phyloP scores from a whole-genome alignment of 257 asterid genomes.

The Verbena officinalis region DNA sequence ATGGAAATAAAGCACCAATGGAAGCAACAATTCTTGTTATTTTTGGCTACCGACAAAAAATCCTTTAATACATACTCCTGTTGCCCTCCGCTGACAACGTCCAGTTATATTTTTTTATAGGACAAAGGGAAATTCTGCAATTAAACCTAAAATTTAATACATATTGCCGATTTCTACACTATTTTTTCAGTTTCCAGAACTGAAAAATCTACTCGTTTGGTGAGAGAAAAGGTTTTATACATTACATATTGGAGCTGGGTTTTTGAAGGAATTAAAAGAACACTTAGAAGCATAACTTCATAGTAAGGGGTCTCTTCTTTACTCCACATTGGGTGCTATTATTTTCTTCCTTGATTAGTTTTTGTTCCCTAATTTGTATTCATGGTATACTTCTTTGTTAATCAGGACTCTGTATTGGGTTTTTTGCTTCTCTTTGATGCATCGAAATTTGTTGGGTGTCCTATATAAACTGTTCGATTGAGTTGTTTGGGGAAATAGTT shows the following conservation, averaged over 20 bases:
- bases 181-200: neutral
- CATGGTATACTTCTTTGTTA: neutral
- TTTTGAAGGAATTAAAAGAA: conserved; percentile 20
- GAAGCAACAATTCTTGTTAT: conserved; percentile 30
- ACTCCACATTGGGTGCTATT: conserved; percentile 14
- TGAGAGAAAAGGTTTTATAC: neutral
- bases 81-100: neutral
- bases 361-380: neutral
- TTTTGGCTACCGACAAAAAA: conserved; percentile 26
- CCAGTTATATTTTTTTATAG: neutral
- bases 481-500: neutral
- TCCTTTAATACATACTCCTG: neutral
- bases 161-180: neutral
- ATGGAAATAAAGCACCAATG: conserved; percentile 24
- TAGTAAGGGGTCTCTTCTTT: neutral
- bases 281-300: conserved; percentile 8
- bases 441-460: neutral
- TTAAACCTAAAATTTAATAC: neutral
- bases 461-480: conserved; percentile 30
- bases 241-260: conserved; percentile 4
- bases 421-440: conserved; percentile 7
- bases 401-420: conserved; percentile 1
- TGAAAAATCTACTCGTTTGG: conserved; percentile 5
- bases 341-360: neutral
- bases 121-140: neutral